Base-by-base conservation (phyloP, 805 yeast species). In the Starmera pachycereana region DNA sequence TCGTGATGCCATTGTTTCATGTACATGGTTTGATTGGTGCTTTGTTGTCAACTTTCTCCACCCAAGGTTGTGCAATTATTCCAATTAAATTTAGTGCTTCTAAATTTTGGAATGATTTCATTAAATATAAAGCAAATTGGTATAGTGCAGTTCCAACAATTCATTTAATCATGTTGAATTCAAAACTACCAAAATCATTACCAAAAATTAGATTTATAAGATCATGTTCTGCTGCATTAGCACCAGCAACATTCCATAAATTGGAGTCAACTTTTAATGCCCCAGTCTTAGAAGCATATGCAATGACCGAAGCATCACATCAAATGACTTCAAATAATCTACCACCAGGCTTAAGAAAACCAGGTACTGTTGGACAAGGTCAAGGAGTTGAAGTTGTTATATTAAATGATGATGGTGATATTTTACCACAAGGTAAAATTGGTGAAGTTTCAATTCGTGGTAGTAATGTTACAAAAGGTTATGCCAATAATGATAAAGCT, bases 301-400 rank as follows among this genome's bases (percentile, higher is more conserved):
- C 87, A 5, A 80, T 81, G 86, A 81, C 88, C 2, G 89, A 81
- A 54, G 85, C 85, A 1, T 69, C 84, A n/a, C 88, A 81, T 56
- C 87, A 81, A 57, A 81, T 81, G 79, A 76, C 84, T 10, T 78
- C 87, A 3, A 81, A 81, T 57, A 69, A 73, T 47, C 58, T 79
- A 33, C 84, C 85, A 31, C 78, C 81, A 10, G 81, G 78, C 12
- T 57, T 68, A 44, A 67, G 85, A 46, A 74, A 72, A 58, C 75
- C 86, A 9, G 86, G 87, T 12, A 77, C 87, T 6, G 87, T 81
- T 18, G 86, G 87, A 5, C 76, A 71, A 43, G 83, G 85, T 8
- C 80, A 76, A 49, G 86, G 86, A 30, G 84, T 78, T 9, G 73
- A 76, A 38, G 68, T 78, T 25, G 74, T 69, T 13, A 71, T 81